Conservation (phyloP, 768 basidiomycete genomes). For the Inosperma sp. region DNA sequence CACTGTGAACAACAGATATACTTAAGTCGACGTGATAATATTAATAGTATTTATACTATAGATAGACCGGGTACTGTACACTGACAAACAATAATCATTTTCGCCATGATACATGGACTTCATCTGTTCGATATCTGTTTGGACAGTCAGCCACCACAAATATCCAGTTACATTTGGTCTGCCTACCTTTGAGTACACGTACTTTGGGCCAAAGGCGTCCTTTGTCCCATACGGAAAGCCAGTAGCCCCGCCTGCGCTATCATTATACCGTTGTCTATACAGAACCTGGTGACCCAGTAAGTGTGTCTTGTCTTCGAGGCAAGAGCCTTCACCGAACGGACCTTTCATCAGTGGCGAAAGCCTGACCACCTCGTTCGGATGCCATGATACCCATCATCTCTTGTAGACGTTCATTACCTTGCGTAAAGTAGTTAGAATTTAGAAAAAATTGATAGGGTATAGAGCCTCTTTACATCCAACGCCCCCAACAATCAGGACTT, state of each 20-base stretch:
- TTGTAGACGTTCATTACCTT: constrained; percentile 90
- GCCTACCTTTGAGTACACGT: constrained; percentile 87
- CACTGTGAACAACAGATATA: constrained; percentile 39
- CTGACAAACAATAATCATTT: constrained; percentile 32
- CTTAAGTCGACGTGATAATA: constrained; percentile 9
- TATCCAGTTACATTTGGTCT: neutral
- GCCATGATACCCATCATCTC: constrained; percentile 99
- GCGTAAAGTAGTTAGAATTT: constrained; percentile 1
- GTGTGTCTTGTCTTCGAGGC: neutral
- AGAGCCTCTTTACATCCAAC: constrained; percentile 82
- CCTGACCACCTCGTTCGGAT: constrained; percentile 75
- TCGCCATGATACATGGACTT: constrained; percentile 90
- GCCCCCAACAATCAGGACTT: constrained; percentile 96
- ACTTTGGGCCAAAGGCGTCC: constrained; percentile 72
- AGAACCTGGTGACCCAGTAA: constrained; percentile 58
- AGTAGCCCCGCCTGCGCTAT: constrained; percentile 97
- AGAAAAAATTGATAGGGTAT: neutral
- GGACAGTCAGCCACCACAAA: constrained; percentile 5
- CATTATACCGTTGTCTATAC: constrained; percentile 99
- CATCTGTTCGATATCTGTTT: constrained; percentile 86
- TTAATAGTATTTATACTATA: constrained; percentile 18
- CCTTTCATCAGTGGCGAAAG: constrained; percentile 97
- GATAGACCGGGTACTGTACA: constrained; percentile 11
- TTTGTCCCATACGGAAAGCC: constrained; percentile 84
- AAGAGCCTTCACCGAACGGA: constrained; percentile 28